These are phyloP conservation scores for Porosira glacialis DNA, from an alignment of 352 stramenopile genomes.

Conservation along the genomic window DNA sequence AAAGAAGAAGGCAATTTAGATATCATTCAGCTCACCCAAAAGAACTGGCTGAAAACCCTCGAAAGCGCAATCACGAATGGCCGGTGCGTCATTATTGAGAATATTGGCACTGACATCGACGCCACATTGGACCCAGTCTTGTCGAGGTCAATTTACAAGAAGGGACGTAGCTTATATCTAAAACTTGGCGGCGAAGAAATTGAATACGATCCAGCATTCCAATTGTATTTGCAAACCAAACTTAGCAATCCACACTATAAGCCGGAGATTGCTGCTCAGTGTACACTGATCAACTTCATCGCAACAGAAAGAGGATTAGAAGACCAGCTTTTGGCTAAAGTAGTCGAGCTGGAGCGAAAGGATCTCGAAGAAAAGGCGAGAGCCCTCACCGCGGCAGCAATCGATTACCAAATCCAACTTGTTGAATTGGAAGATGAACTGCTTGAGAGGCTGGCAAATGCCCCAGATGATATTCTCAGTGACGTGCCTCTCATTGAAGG, in stretches of 20 bases:
- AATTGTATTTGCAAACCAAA: slow-evolving; percentile 96
- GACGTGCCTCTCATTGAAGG: slow-evolving; percentile 94
- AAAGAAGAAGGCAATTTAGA: slow-evolving; percentile 90
- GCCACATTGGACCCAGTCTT: slow-evolving; percentile 93
- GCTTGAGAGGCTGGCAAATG: slow-evolving; percentile 88
- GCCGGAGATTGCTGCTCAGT: slow-evolving; percentile 91
- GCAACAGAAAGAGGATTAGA: slow-evolving; percentile 91
- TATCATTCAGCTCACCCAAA: slow-evolving; percentile 91
- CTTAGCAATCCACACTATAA: slow-evolving; percentile 97
- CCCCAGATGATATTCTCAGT: slow-evolving; percentile 95
- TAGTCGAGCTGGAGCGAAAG: slow-evolving; percentile 91
- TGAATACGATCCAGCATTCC: slow-evolving; percentile 93
- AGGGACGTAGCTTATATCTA: slow-evolving; percentile 90
- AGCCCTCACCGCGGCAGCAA: slow-evolving; percentile 89
- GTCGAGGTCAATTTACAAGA: slow-evolving; percentile 91
- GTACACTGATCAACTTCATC: slow-evolving; percentile 96
- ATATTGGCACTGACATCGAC: slow-evolving; percentile 94
- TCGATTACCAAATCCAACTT: slow-evolving; percentile 91
- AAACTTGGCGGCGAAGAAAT: slow-evolving; percentile 93
- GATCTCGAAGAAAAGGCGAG: slow-evolving; percentile 91
- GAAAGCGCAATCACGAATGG: slow-evolving; percentile 91
- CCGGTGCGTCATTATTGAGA: slow-evolving; percentile 93
- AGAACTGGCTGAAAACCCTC: slow-evolving; percentile 92
- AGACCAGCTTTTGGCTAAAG: slow-evolving; percentile 92
- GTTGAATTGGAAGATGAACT: slow-evolving; percentile 94